Base-by-base conservation (phyloP, 345 rosid species). In the Acer yangbiense region DNA sequence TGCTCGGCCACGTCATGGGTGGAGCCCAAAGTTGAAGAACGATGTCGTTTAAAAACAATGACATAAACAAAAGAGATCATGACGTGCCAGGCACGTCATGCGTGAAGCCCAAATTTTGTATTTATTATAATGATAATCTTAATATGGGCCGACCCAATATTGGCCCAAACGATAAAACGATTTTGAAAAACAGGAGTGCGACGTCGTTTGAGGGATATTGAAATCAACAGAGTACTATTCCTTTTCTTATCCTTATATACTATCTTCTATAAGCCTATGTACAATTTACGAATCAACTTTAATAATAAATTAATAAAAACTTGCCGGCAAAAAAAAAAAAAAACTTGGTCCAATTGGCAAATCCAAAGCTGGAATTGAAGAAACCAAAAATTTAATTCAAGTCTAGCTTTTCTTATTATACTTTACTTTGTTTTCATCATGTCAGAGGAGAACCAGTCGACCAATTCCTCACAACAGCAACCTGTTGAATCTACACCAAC, bases 371-470 rank as follows among this genome's bases (percentile, higher is more conserved):
- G 20, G 21, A 74, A 43, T 50, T 69, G 10, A 3, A 35, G 25
- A 71, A 41, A 43, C 39, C 32, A 4, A 50, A 35, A 35, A 35
- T 35, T 35, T 6, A 72, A 66, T 17, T 4, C 25, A 72, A 7
- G 4, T 64, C 17, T 18, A 12, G 9, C 18, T 10, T 32, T 25
- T 5, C 17, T 46, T 46, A 43, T 7, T 43, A 8, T 43, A 43
- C 39, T 35, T 35, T 43, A 43, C 39, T 35, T 35, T 35, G 39
- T 35, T 5, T 73, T 77, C 2, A 43, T 21, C 50, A 81, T 83
- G 88, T 61, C 77, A 6, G 66, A 77, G 13, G 62, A 75, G 18
- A 64, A 81, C 43, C 64, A 68, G 27, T 54, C 29, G 12, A 48
- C 21, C 43, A 16, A 77, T 12, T 35, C 86, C 68, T 55, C 68